These are phyloP conservation scores for Narthecium ossifragum DNA, from an alignment of 106 monocot species.

Conservation along the genomic window DNA sequence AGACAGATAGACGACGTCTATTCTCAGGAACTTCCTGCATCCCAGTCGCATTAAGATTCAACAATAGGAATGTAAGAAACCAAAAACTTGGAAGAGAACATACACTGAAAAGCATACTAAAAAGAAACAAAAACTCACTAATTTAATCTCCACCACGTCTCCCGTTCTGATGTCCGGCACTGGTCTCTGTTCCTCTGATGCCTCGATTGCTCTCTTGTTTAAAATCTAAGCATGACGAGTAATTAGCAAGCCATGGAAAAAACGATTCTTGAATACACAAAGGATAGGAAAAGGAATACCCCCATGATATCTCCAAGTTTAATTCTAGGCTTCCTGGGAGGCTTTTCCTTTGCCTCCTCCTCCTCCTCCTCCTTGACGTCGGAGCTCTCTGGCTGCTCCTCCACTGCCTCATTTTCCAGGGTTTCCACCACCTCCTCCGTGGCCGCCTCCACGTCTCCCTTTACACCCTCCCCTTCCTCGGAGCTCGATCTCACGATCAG, in stretches of 20 bases:
- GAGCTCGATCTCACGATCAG: neutral
- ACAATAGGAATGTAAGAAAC: neutral
- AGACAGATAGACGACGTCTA: conserved; percentile 57
- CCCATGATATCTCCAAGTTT: conserved; percentile 78
- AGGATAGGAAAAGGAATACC: conserved; percentile 19
- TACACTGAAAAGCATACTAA: neutral
- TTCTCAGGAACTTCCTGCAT: conserved; percentile 86
- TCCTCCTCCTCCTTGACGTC: neutral
- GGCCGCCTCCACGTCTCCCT: conserved; percentile 3
- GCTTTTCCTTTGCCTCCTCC: conserved; percentile 22
- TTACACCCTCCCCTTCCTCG: neutral
- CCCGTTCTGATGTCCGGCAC: conserved; percentile 68
- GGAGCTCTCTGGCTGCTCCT: neutral
- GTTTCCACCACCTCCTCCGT: neutral
- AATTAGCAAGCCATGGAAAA: neutral
- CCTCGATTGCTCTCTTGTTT: conserved; percentile 63
- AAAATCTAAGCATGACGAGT: conserved; percentile 29
- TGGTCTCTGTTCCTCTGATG: conserved; percentile 44
- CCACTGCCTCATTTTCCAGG: neutral
- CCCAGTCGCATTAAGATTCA: neutral
- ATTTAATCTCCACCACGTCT: conserved; percentile 65
- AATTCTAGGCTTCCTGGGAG: conserved; percentile 40
- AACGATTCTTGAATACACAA: neutral
- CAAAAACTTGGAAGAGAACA: neutral
- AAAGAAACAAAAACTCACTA: conserved; percentile 22